These are phyloP conservation scores for Parsonsia alboflavescens DNA, from an alignment of 257 asterid genomes.

Conservation along the genomic window DNA sequence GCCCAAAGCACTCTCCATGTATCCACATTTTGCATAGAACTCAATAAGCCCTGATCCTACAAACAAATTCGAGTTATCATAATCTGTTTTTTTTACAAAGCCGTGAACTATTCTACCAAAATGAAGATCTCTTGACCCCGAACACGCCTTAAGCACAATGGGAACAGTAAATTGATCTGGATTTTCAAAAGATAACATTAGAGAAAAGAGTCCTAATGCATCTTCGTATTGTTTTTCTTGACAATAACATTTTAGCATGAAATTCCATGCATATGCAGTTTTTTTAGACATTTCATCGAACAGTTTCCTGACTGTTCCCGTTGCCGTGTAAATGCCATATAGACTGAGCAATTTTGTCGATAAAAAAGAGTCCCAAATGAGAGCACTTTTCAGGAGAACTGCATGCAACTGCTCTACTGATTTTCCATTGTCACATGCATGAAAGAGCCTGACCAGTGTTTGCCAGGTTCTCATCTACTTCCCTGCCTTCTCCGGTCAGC, in stretches of 20 bases:
- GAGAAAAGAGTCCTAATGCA: slow-evolving; percentile 34
- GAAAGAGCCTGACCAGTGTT: slow-evolving; percentile 30
- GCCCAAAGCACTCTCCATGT: slow-evolving; percentile 41
- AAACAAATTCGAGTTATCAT: slow-evolving; percentile 38
- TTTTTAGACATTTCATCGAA: slow-evolving; percentile 64
- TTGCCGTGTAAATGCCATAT: slow-evolving; percentile 16
- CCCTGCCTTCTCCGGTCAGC: neutral
- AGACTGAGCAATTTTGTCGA: slow-evolving; percentile 30
- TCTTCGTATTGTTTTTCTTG: slow-evolving; percentile 36
- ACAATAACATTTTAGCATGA: slow-evolving; percentile 37
- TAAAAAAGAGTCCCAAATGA: slow-evolving; percentile 19
- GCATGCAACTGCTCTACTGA: slow-evolving; percentile 42
- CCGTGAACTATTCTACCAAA: slow-evolving; percentile 59
- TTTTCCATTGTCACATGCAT: slow-evolving; percentile 36
- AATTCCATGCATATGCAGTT: slow-evolving; percentile 33
- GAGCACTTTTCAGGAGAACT: slow-evolving; percentile 38
- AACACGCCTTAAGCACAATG: slow-evolving; percentile 59
- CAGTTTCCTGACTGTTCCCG: slow-evolving; percentile 39
- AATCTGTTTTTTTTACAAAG: slow-evolving; percentile 38
- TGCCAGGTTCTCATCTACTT: slow-evolving; percentile 32
- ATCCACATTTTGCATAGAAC: slow-evolving; percentile 63
- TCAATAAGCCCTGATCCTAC: slow-evolving; percentile 61
- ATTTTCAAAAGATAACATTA: slow-evolving; percentile 30
- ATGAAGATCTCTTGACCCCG: slow-evolving; percentile 31
- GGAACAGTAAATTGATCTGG: slow-evolving; percentile 41